Base-by-base conservation (phyloP, 1,284 basidiomycete species). In the Clitocybe nebularis region DNA sequence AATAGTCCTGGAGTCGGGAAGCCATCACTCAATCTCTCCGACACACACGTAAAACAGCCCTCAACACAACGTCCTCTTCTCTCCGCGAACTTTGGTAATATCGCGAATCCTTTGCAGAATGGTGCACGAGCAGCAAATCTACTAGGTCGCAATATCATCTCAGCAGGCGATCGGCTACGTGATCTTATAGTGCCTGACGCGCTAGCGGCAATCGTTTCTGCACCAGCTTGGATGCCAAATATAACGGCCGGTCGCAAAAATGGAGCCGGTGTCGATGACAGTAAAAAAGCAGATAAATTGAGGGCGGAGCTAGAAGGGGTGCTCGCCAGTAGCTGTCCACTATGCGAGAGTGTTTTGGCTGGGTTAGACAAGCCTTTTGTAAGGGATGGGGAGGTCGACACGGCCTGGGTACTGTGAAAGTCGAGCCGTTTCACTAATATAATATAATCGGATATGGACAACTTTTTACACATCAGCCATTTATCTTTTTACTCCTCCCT, bases 131-230 rank as follows among this genome's bases (percentile, higher is more conserved):
- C 75, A 24, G 76, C 78, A 43, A 74, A 81, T 60, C 61, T 84
- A 36, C 59, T 89, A 23, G 85, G 90, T 2, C 82, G 89, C 46
- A 90, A 89, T 56, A 70, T 95, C 14, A 78, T 92, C 7, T 89
- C 87, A 8, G 93, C 93, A 0, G 90, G 92, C 11, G 93, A 96
- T 63, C 79, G 82, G 47, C 66, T 97, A 44, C 78, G 93, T 26
- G 92, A 94, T 60, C 69, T 97, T 39, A 94, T 98, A 55, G 71
- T 95, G 3, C 93, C 94, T 8, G 93, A 96, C 55, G 89, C 91
- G 4, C 74, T 97, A 17, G 91, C 87, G 17, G 73, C 76, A 29
- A 68, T 84, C 19, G 79, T 89, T 41, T 78, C 80, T 11, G 70
- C 79, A 25, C 79, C 79, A 43, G 72, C 72, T 36, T 84, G 81